Evolutionary conservation across 352 stramenopile species (phyloP).

Genomic region (Globisporangium radiosum): DNA sequence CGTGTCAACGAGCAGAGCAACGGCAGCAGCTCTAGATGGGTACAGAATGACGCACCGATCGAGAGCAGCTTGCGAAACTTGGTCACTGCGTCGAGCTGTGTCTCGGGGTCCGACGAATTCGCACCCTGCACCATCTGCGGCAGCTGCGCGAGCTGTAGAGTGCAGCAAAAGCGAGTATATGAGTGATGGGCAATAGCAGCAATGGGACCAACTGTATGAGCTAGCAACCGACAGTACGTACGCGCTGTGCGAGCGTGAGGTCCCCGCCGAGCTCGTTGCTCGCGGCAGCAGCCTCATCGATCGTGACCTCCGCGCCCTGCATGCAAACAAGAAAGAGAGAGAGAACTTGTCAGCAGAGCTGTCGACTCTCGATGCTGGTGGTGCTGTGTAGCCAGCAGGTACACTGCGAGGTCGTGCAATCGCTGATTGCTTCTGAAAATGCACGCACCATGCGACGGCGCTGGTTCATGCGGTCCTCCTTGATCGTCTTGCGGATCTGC

Average conservation of each 20-base stretch:
- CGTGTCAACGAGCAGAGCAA: background rate
- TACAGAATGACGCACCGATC: slow-evolving; percentile 74
- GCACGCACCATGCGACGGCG: slow-evolving; percentile 59
- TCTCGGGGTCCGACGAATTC: slow-evolving; percentile 84
- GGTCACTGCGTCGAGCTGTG: slow-evolving; percentile 95
- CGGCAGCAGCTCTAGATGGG: background rate
- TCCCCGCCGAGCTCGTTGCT: slow-evolving; percentile 32
- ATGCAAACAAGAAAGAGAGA: slow-evolving; percentile 3
- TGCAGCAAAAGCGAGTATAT: slow-evolving; percentile 8
- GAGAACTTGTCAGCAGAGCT: background rate
- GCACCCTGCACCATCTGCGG: slow-evolving; percentile 93
- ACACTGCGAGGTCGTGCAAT: too few relatives aligned
- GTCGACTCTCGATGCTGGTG: background rate
- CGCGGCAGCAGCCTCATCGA: slow-evolving; percentile 20
- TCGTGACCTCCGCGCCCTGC: slow-evolving; percentile 18
- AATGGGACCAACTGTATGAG: background rate
- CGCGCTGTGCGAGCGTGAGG: slow-evolving; percentile 44
- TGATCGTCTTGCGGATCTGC: slow-evolving; percentile 85
- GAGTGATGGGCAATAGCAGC: background rate
- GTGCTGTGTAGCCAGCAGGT: background rate
- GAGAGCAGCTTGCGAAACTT: slow-evolving; percentile 98
- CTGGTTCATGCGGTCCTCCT: slow-evolving; percentile 82
- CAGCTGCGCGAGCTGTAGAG: slow-evolving; percentile 88
- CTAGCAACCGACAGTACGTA: slow-evolving; percentile 16
- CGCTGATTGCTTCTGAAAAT: slow-evolving; percentile 4